These are phyloP conservation scores for Byssothecium circinans DNA, from an alignment of 2,329 filamentous ascomycete genomes.

Conservation along the genomic window DNA sequence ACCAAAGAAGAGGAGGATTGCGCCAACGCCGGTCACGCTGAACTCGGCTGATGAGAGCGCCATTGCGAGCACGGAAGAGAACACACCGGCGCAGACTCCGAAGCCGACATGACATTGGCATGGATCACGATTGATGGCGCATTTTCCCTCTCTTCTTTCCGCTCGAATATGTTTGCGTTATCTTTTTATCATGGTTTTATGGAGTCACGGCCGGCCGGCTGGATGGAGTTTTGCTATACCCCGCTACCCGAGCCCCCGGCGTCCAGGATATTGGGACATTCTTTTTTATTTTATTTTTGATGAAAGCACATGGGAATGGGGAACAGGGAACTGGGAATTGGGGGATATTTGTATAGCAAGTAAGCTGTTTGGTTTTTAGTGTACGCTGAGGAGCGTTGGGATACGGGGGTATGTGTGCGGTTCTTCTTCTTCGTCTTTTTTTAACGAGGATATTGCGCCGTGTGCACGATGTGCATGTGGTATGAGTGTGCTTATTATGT, in stretches of 20 bases:
- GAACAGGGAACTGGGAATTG: no score
- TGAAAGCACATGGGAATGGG: no score
- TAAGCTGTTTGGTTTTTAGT: background rate
- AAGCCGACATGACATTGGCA: background rate
- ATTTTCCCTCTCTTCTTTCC: background rate
- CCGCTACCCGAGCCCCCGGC: background rate
- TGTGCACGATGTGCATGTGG: no score
- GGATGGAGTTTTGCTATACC: conserved; percentile 1
- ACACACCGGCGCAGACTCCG: conserved; percentile 26
- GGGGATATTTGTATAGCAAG: background rate
- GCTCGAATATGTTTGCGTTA: background rate
- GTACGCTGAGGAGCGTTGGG: no score
- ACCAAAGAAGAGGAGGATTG: conserved; percentile 51
- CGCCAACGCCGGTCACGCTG: conserved; percentile 47
- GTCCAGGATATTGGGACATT: background rate
- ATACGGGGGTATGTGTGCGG: no score
- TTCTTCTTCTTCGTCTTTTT: no score
- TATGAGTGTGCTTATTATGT: no score
- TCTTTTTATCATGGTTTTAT: background rate
- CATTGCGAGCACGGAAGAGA: conserved; percentile 36
- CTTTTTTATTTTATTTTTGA: background rate
- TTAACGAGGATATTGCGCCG: no score
- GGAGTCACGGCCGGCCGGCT: background rate
- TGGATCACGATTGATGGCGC: no score
- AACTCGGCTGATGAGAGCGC: conserved; percentile 24